Conservation (phyloP, 371 early-diverging fungal species). For the Mucor irregularis region DNA sequence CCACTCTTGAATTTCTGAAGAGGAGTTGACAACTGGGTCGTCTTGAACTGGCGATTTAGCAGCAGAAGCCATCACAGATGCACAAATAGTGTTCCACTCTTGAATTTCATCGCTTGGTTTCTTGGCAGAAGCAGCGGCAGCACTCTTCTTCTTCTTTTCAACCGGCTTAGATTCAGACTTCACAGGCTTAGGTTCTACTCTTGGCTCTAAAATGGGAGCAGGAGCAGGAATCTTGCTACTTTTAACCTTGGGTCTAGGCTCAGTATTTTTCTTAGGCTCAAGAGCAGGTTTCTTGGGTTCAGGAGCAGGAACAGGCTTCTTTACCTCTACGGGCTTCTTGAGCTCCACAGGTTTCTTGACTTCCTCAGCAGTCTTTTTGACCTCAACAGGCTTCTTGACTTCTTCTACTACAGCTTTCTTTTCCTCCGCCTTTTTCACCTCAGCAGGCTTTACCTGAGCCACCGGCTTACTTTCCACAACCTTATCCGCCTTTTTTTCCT, state of each 20-base stretch:
- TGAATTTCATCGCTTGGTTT: background rate
- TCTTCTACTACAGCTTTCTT: background rate
- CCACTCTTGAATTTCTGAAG: no score
- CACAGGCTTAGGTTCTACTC: conserved; percentile 30
- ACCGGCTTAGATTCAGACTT: conserved; percentile 20
- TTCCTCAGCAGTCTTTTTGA: background rate
- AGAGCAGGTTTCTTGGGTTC: background rate
- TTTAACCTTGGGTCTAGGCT: conserved; percentile 1
- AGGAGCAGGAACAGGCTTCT: background rate
- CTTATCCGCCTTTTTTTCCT: conserved; percentile 4
- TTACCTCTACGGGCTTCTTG: background rate
- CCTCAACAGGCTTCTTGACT: background rate
- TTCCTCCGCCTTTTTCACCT: background rate
- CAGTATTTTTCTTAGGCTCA: background rate
- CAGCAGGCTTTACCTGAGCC: background rate
- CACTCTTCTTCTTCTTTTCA: conserved; percentile 1
- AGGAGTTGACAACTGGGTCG: background rate
- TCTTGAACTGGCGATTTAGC: background rate
- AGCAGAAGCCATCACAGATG: background rate
- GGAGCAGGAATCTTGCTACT: conserved; percentile 28
- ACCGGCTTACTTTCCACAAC: background rate
- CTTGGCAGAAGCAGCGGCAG: background rate
- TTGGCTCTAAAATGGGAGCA: conserved; percentile 34
- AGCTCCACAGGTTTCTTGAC: conserved; percentile 1
- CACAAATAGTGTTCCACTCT: background rate